Conservation (phyloP, 179 eudicot species). For the Beta corolliflora region DNA sequence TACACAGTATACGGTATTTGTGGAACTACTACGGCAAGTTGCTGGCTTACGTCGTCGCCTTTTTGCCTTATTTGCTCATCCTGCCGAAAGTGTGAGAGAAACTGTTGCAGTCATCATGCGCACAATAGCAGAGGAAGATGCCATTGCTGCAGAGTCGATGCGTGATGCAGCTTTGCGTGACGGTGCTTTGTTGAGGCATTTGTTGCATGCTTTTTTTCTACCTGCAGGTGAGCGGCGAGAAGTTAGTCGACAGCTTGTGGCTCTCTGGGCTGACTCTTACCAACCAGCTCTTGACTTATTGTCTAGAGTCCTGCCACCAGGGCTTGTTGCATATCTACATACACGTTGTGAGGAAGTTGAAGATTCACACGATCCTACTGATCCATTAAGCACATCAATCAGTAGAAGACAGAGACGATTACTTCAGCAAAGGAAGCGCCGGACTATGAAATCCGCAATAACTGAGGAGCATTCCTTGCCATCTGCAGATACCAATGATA, state of each 20-base stretch:
- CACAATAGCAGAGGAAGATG: slow-evolving; percentile 99
- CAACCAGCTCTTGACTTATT: slow-evolving; percentile 94
- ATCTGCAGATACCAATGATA: slow-evolving; percentile 47
- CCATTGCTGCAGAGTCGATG: slow-evolving; percentile 99
- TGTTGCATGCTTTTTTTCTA: slow-evolving; percentile 87
- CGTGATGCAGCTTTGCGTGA: slow-evolving; percentile 99
- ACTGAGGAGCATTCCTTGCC: slow-evolving; percentile 52
- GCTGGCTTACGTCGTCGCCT: slow-evolving; percentile 91
- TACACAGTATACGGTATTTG: slow-evolving; percentile 93
- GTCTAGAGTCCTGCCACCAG: slow-evolving; percentile 97
- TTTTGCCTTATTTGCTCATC: slow-evolving; percentile 97
- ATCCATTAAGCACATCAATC: slow-evolving; percentile 63
- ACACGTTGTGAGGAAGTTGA: slow-evolving; percentile 78
- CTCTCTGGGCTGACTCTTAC: slow-evolving; percentile 99
- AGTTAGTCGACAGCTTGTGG: slow-evolving; percentile 96
- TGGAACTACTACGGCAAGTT: slow-evolving; percentile 90
- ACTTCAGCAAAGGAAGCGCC: slow-evolving; percentile 82
- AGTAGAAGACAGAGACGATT: slow-evolving; percentile 82
- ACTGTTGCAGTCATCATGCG: slow-evolving; percentile 99
- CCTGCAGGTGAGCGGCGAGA: slow-evolving; percentile 93
- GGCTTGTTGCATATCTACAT: slow-evolving; percentile 95
- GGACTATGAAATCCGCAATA: slow-evolving; percentile 49
- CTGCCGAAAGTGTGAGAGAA: slow-evolving; percentile 95
- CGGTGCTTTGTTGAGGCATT: slow-evolving; percentile 93
- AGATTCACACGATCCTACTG: slow-evolving; percentile 46